These are phyloP conservation scores for Penicillium lagena DNA, from an alignment of 495 filamentous ascomycete genomes.

Conservation along the genomic window DNA sequence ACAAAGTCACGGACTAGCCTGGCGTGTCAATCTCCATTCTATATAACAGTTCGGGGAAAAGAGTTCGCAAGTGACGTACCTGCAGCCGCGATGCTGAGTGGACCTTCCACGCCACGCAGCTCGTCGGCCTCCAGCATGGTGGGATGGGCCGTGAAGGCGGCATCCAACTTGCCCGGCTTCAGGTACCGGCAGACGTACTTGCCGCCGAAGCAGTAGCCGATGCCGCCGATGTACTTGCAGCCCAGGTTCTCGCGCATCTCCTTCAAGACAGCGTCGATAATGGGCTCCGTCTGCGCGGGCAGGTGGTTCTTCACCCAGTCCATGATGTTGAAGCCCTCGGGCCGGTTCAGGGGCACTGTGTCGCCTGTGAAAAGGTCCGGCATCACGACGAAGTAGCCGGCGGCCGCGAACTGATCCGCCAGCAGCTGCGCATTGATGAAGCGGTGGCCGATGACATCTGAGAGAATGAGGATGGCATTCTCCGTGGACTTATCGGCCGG, in stretches of 20 bases:
- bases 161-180: conserved; percentile 12
- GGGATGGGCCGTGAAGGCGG: conserved; percentile 65
- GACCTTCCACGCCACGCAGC: conserved; percentile 55
- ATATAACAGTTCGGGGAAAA: neutral
- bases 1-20: conserved; percentile 20
- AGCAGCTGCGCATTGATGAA: conserved; percentile 25
- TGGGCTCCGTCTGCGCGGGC: conserved; percentile 48
- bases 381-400: conserved; percentile 68
- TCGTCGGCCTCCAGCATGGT: conserved; percentile 65
- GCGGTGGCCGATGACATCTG: conserved; percentile 22
- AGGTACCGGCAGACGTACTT: conserved; percentile 41
- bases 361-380: conserved; percentile 41
- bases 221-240: conserved; percentile 53
- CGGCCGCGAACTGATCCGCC: conserved; percentile 69
- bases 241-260: conserved; percentile 49
- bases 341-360: conserved; percentile 16
- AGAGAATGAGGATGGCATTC: conserved; percentile 20
- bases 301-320: conserved; percentile 36
- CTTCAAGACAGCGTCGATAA: conserved; percentile 47
- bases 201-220: conserved; percentile 74
- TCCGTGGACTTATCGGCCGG: conserved; percentile 19
- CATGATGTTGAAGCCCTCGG: conserved; percentile 19
- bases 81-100: conserved; percentile 65
- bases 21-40: neutral
- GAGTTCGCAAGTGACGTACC: conserved; percentile 13